Evolutionary conservation across 805 yeast genomes (phyloP).

Genomic region (Starmera amethionina): DNA sequence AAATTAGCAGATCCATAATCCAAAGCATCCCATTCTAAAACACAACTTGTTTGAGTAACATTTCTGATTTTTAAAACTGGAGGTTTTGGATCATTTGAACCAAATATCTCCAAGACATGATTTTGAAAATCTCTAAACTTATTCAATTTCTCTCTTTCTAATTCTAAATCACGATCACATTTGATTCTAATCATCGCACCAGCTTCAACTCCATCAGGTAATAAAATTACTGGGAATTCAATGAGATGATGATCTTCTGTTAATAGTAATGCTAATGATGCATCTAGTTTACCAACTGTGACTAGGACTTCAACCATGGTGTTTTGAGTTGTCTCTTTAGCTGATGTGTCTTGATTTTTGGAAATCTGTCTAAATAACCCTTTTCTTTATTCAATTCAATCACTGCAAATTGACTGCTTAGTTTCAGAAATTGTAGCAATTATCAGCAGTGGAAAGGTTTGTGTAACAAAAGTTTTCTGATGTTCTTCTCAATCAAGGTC

Average conservation of each 20-base stretch:
- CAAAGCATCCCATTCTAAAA: constrained; percentile 86
- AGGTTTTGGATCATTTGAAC: constrained; percentile 55
- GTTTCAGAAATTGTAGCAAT: too few species aligned
- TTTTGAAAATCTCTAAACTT: constrained; percentile 61
- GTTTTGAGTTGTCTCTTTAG: not conserved
- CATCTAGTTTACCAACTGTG: constrained; percentile 93
- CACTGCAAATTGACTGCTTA: too few species aligned
- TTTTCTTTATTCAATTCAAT: too few species aligned
- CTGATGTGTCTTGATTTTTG: too few species aligned
- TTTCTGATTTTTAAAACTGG: constrained; percentile 68
- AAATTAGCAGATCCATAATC: constrained; percentile 76
- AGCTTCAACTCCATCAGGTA: constrained; percentile 85
- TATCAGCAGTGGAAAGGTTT: too few species aligned
- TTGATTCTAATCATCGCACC: constrained; percentile 84
- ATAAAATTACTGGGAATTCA: constrained; percentile 89
- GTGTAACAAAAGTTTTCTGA: too few species aligned
- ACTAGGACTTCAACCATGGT: constrained; percentile 80
- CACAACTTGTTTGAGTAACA: constrained; percentile 90
- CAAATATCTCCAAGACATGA: constrained; percentile 63
- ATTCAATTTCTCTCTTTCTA: constrained; percentile 50
- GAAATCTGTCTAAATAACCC: too few species aligned
- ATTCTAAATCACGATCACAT: constrained; percentile 66
- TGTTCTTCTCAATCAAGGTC: too few species aligned
- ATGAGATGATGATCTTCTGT: constrained; percentile 90
- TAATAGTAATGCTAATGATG: constrained; percentile 81